These are phyloP conservation scores for Lichtheimia ramosa DNA, from an alignment of 371 early-diverging fungal species.

Conservation along the genomic window DNA sequence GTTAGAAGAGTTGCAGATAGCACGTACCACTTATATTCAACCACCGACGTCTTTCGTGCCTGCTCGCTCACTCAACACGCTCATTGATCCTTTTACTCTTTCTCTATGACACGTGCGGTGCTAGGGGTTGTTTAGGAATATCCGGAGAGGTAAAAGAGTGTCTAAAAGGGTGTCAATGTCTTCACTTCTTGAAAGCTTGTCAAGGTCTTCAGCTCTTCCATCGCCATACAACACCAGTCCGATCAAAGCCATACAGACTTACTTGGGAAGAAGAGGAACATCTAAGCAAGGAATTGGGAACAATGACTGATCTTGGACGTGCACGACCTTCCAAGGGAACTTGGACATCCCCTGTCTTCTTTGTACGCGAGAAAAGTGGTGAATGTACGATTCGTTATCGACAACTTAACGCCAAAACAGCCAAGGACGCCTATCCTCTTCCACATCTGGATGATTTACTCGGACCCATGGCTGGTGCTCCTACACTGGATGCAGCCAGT, in stretches of 20 bases:
- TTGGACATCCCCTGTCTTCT: conserved; percentile 34
- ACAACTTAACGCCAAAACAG: conserved; percentile 37
- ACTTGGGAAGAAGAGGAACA: neutral
- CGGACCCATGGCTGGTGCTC: conserved; percentile 23
- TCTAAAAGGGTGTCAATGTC: too few relatives aligned
- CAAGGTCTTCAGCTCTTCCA: too few relatives aligned
- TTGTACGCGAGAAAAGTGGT: conserved; percentile 46
- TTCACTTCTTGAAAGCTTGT: too few relatives aligned
- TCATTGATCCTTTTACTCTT: too few relatives aligned
- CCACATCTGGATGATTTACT: conserved; percentile 37
- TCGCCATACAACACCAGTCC: neutral
- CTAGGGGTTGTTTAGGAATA: too few relatives aligned
- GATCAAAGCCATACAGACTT: neutral
- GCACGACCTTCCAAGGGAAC: conserved; percentile 17
- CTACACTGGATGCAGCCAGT: conserved; percentile 27
- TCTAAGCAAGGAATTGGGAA: conserved; percentile 5
- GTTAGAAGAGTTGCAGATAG: too few relatives aligned
- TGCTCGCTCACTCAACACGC: too few relatives aligned
- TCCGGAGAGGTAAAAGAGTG: too few relatives aligned
- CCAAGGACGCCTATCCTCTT: conserved; percentile 32
- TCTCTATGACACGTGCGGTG: too few relatives aligned
- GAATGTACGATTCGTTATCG: conserved; percentile 28
- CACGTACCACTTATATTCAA: too few relatives aligned
- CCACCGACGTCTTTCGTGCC: too few relatives aligned
- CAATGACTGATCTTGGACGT: conserved; percentile 9